Evolutionary conservation across 495 filamentous ascomycete species (phyloP).

Genomic region (Aspergillus bridgeri): DNA sequence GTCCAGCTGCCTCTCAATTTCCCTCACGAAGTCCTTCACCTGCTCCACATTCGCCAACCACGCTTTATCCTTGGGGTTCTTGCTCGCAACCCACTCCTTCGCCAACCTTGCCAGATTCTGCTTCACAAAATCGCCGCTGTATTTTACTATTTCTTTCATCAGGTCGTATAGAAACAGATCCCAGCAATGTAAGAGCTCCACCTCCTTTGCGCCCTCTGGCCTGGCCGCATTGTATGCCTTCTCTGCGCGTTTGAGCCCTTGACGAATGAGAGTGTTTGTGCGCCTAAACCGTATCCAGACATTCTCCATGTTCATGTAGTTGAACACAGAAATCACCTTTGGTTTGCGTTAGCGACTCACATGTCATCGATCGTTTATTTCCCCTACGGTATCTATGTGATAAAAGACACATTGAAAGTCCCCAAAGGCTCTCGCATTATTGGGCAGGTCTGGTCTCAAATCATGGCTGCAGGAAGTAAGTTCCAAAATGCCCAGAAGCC

Average conservation of each 20-base stretch:
- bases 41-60: not conserved
- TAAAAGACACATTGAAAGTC: conserved; percentile 68
- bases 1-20: not conserved
- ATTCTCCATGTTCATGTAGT: not conserved
- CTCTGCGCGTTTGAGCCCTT: not conserved
- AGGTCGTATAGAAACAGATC: not conserved
- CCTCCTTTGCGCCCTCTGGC: conserved; percentile 39
- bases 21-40: not conserved
- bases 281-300: not conserved
- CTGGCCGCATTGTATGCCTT: not conserved
- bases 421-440: conserved; percentile 69
- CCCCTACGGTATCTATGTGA: conserved; percentile 73
- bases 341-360: conserved; percentile 30
- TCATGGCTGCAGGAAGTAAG: conserved; percentile 64
- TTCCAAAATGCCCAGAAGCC: conserved; percentile 65
- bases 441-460: conserved; percentile 74
- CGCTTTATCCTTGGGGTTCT: not conserved
- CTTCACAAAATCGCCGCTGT: not conserved
- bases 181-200: not conserved
- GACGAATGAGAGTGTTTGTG: not conserved
- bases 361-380: conserved; percentile 63
- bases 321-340: not conserved
- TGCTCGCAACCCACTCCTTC: not conserved
- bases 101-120: not conserved
- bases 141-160: not conserved